Evolutionary conservation across 2,329 filamentous ascomycete genomes (phyloP).

Genomic region (Diaporthe aspalathi): DNA sequence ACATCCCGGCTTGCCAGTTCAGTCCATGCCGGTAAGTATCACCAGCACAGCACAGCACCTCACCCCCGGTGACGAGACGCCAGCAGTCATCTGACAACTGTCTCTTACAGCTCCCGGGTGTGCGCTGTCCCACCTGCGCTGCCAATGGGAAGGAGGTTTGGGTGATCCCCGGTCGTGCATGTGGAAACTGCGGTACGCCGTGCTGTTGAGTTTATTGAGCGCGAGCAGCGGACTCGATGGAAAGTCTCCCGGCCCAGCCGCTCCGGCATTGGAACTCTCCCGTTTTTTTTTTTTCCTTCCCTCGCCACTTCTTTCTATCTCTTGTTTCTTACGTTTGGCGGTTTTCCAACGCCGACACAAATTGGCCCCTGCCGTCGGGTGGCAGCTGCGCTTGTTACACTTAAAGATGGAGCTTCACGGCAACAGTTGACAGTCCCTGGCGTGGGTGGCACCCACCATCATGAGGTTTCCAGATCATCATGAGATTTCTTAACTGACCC

Average conservation of each 20-base stretch:
- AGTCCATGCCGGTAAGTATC: slow-evolving; percentile 40
- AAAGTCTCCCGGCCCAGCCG: neutral
- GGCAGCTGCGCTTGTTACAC: slow-evolving; percentile 36
- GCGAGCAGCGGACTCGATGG: slow-evolving; percentile 20
- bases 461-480: slow-evolving; percentile 23
- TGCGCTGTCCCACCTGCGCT: slow-evolving; percentile 64
- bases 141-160: slow-evolving; percentile 63
- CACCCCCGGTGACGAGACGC: neutral
- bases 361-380: slow-evolving; percentile 30
- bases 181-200: slow-evolving; percentile 63
- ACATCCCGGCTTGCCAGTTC: slow-evolving; percentile 37
- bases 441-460: slow-evolving; percentile 24
- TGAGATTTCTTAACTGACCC: slow-evolving; percentile 30
- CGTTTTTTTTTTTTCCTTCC: neutral
- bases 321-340: slow-evolving; percentile 2
- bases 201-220: slow-evolving; percentile 44
- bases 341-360: neutral
- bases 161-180: slow-evolving; percentile 65
- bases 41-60: neutral
- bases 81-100: slow-evolving; percentile 5
- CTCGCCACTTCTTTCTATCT: neutral
- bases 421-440: slow-evolving; percentile 27
- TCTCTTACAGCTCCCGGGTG: slow-evolving; percentile 56
- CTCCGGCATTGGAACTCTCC: neutral
- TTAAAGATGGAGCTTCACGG: slow-evolving; percentile 39